Conservation (phyloP, 352 stramenopile genomes). For the Phytophthora palmivora region DNA sequence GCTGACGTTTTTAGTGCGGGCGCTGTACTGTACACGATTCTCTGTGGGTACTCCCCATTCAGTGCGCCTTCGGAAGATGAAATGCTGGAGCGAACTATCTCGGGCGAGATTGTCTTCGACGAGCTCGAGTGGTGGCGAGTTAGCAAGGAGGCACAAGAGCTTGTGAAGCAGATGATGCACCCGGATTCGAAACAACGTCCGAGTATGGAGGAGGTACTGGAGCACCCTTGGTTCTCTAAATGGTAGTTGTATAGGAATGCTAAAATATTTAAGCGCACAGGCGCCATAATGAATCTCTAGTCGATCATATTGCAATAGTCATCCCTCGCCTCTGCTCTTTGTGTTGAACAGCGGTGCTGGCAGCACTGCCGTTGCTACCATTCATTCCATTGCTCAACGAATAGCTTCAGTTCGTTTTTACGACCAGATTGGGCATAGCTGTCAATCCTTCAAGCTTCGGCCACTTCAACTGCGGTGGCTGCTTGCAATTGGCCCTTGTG, state of each 20-base stretch:
- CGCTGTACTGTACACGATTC: constrained; percentile 71
- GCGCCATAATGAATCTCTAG: constrained; percentile 22
- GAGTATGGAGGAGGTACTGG: constrained; percentile 75
- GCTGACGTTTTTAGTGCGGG: constrained; percentile 82
- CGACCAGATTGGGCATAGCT: constrained; percentile 7
- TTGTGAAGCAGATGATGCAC: constrained; percentile 69
- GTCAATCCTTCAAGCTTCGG: neutral
- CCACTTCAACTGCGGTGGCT: constrained; percentile 20
- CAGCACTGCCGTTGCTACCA: no score
- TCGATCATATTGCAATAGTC: neutral
- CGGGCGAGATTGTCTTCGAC: constrained; percentile 62
- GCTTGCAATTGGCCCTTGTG: constrained; percentile 16
- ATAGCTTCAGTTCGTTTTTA: constrained; percentile 11
- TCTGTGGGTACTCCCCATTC: constrained; percentile 77
- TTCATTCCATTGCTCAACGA: neutral
- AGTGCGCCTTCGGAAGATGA: constrained; percentile 64
- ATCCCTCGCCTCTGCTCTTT: neutral
- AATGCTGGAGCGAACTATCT: constrained; percentile 57
- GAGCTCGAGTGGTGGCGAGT: constrained; percentile 62
- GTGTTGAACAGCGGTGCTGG: no score
- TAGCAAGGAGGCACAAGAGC: constrained; percentile 58
- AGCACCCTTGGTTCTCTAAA: constrained; percentile 63
- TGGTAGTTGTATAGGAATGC: constrained; percentile 30
- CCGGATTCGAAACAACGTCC: constrained; percentile 44
- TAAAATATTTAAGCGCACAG: constrained; percentile 34